A percentile compares a stretch with the other conserved stretches of the same genome.
phyloP scores from a whole-genome alignment of 2,329 filamentous ascomycete genomes.

The Mollisia scopiformis region DNA sequence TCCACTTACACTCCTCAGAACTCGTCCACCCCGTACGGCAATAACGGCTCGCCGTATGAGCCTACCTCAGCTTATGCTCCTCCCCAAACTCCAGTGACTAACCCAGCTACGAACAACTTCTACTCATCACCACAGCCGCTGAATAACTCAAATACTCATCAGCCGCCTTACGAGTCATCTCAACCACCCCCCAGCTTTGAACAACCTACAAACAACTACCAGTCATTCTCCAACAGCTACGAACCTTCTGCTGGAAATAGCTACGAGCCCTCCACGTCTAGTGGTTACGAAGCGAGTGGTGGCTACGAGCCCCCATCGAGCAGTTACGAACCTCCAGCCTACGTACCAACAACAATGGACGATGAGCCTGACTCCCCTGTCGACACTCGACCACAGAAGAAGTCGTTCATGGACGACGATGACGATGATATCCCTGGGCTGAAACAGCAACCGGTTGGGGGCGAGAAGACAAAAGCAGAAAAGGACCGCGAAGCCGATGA shows the following conservation, averaged over 20 bases:
- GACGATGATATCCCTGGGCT: slow-evolving; percentile 66
- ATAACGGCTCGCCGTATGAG: slow-evolving; percentile 21
- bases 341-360: slow-evolving; percentile 52
- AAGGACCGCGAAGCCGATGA: slow-evolving; percentile 82
- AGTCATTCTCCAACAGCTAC: slow-evolving; percentile 25
- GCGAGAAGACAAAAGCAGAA: slow-evolving; percentile 64
- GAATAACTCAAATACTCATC: slow-evolving; percentile 23
- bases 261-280: slow-evolving; percentile 29
- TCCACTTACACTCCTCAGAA: slow-evolving; percentile 24
- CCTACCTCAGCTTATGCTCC: slow-evolving; percentile 20
- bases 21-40: slow-evolving; percentile 24
- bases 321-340: slow-evolving; percentile 40
- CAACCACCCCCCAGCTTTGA: slow-evolving; percentile 28
- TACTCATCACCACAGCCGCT: slow-evolving; percentile 29
- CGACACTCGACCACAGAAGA: slow-evolving; percentile 68
- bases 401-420: slow-evolving; percentile 81
- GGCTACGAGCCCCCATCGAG: slow-evolving; percentile 33
- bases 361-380: slow-evolving; percentile 44
- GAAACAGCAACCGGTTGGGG: slow-evolving; percentile 42
- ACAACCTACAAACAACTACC: slow-evolving; percentile 2
- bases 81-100: slow-evolving; percentile 22
- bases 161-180: slow-evolving; percentile 18
- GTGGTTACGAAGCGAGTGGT: slow-evolving; percentile 37
- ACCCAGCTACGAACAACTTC: slow-evolving; percentile 20
- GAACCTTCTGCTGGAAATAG: slow-evolving; percentile 14